Base-by-base conservation (phyloP, 83 land plant genomes). In the Diphasiastrum complanatum region DNA sequence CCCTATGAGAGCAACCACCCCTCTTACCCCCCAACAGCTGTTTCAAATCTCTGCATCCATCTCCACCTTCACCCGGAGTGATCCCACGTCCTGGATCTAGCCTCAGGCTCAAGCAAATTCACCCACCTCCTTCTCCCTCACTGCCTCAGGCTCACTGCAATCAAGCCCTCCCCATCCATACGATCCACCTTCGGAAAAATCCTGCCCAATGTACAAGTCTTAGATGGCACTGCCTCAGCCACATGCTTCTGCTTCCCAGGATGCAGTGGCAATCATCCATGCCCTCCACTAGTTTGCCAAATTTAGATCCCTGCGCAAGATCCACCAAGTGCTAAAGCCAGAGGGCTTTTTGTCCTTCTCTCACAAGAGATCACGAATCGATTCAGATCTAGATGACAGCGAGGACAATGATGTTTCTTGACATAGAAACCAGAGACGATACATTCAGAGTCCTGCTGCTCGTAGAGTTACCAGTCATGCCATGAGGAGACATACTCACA, bases 81-180 rank as follows among this genome's bases (percentile, higher is more conserved):
- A 26, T 29, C 40, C 19, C 40, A 40, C 19, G 64, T 61, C 14
- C 64, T 61, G 29, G 64, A 61, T 45, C 64, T 61, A 29, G 64
- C 50, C 51, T 47, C 64, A 3, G 64, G 64, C 4, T 35, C 64
- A 26, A 50, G 64, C 12, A 61, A 61, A 47, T 61, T 26, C 45
- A 61, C 64, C 34, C 64, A 50, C 14, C 27, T 61, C 24, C 60
- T 61, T 20, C 31, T 61, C 27, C 45, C 24, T n/a, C 64, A 20
- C 29, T 8, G 16, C 43, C 16, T 8, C 43, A 8, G 16, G 8
- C 64, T 61, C 14, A 45, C 40, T 25, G 64, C 64, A 12, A 50
- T 61, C 23, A 50, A 61, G 59, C 64, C 64, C 14, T 61, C 64
- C 30, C 64, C 64, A 26, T 40, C 45, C 53, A 61, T 61, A 50